Percentiles rank a stretch among this genome's conserved stretches.
Conservation (phyloP, 176 grass and related monocot genomes). For the Carex cristatella region DNA sequence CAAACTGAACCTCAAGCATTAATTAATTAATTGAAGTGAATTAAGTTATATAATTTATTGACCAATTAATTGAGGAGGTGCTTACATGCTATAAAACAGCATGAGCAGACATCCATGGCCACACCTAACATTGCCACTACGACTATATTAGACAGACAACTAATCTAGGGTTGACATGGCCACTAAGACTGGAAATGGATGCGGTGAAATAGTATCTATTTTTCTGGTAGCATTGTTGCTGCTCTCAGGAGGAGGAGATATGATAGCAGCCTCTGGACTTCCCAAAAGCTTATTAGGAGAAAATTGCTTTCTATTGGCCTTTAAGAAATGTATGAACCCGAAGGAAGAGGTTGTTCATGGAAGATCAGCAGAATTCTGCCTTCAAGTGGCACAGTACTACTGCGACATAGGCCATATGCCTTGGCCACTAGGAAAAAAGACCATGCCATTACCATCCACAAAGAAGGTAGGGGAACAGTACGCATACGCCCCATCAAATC, state of each 20-base stretch:
- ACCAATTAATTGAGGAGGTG: not conserved
- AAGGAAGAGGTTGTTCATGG: not conserved
- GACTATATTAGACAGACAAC: too few relatives aligned
- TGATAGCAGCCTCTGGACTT: not conserved
- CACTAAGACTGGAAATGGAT: not conserved
- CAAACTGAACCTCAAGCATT: not conserved
- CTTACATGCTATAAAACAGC: not conserved
- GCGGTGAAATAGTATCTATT: not conserved
- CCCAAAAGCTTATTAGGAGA: not conserved
- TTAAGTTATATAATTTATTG: too few relatives aligned
- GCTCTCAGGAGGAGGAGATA: not conserved
- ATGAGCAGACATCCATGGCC: not conserved
- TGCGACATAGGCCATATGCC: not conserved
- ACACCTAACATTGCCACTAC: too few relatives aligned
- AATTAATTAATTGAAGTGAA: not conserved
- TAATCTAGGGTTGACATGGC: not conserved
- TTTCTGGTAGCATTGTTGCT: not conserved
- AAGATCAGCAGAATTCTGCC: not conserved
- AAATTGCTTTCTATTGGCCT: not conserved
- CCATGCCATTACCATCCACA: too few relatives aligned
- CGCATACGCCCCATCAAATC: too few relatives aligned
- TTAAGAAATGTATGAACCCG: not conserved
- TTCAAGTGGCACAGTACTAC: not conserved
- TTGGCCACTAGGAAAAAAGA: too few relatives aligned
- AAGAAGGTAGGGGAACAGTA: too few relatives aligned